phyloP scores from a whole-genome alignment of 2,329 filamentous ascomycete genomes.

The Penicillium sp. region DNA sequence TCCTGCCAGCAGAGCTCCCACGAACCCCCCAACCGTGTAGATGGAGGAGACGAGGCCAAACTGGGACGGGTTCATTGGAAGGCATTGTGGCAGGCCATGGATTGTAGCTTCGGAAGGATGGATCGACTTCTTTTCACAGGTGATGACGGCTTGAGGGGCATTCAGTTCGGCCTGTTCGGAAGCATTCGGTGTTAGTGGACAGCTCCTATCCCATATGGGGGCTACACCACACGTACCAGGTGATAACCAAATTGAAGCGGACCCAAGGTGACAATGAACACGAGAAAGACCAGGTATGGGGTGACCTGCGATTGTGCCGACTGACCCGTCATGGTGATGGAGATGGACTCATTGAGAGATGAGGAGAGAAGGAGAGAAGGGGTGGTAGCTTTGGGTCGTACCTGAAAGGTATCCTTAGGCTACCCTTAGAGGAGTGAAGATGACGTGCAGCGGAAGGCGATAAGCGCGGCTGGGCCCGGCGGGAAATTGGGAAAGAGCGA shows the following conservation, averaged over 20 bases:
- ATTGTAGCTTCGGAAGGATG: conserved; percentile 23
- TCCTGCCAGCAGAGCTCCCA: conserved; percentile 80
- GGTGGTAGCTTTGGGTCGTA: too few species aligned
- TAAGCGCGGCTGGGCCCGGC: background rate
- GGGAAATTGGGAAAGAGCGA: background rate
- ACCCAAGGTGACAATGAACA: conserved; percentile 78
- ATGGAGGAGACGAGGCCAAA: conserved; percentile 88
- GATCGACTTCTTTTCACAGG: conserved; percentile 70
- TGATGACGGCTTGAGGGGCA: conserved; percentile 90
- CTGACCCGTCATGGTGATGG: conserved; percentile 24
- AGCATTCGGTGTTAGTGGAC: background rate
- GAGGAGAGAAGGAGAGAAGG: background rate
- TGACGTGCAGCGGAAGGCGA: background rate
- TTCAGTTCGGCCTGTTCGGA: conserved; percentile 81
- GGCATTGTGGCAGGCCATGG: conserved; percentile 67
- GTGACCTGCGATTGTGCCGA: conserved; percentile 56
- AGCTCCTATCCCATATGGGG: background rate
- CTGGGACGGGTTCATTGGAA: conserved; percentile 79
- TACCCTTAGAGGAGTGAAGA: too few species aligned
- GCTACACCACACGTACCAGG: conserved; percentile 62
- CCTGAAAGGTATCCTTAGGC: too few species aligned
- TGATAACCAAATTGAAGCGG: conserved; percentile 95
- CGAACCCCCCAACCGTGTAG: conserved; percentile 85
- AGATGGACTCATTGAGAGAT: background rate
- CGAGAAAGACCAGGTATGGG: conserved; percentile 75